Conservation (phyloP, 2,329 filamentous ascomycete genomes). For the Sclerotinia trifoliorum region DNA sequence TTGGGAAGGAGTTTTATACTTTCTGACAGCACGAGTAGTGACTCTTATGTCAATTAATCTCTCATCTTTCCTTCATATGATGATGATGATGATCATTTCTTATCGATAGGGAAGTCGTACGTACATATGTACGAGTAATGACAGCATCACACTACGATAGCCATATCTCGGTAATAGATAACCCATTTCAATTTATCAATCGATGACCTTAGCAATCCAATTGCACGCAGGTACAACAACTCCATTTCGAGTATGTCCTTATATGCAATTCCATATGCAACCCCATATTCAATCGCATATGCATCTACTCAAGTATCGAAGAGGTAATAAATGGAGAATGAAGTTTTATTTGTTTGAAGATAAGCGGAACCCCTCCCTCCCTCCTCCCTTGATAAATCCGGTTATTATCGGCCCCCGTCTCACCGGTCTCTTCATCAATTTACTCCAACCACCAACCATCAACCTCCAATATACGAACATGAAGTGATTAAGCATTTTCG, state of each 20-base stretch:
- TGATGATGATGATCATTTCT: background rate
- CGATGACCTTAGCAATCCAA: no score
- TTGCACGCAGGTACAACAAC: background rate
- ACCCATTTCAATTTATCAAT: no score
- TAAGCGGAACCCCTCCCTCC: no score
- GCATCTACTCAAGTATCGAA: background rate
- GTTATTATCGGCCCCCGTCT: slow-evolving; percentile 19
- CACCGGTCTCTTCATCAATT: background rate
- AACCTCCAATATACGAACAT: background rate
- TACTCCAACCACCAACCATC: slow-evolving; percentile 1
- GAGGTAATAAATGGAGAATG: background rate
- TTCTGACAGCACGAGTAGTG: no score
- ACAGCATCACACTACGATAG: no score
- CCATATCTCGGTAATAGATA: no score
- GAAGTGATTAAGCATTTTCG: background rate
- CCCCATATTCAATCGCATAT: background rate
- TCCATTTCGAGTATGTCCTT: background rate
- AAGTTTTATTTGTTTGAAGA: background rate
- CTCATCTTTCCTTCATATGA: background rate
- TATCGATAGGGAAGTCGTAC: background rate
- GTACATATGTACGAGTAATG: no score
- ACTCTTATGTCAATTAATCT: no score
- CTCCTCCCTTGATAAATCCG: background rate
- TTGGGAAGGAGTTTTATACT: no score
- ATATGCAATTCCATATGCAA: background rate